Percentiles rank a stretch among this genome's conserved stretches.
phyloP scores from a whole-genome alignment of 2,329 filamentous ascomycete species.

The Nemania sp. region DNA sequence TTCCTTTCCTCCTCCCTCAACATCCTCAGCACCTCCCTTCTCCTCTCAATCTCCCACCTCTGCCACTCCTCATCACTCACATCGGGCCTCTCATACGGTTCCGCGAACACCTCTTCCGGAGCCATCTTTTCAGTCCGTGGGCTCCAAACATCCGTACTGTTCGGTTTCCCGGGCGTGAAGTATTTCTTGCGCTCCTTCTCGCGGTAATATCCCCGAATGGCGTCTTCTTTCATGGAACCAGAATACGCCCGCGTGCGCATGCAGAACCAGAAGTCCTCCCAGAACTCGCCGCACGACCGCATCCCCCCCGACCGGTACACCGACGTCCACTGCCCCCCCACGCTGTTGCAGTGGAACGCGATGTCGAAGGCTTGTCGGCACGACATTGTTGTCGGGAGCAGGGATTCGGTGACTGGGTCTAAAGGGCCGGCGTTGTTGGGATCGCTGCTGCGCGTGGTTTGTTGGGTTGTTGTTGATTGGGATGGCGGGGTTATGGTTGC shows the following conservation, averaged over 20 bases:
- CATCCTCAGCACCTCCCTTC: conserved; percentile 29
- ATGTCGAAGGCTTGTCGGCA: conserved; percentile 89
- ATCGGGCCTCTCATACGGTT: conserved; percentile 43
- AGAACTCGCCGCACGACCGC: conserved; percentile 78
- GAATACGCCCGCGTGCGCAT: conserved; percentile 76
- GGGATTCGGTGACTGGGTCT: conserved; percentile 63
- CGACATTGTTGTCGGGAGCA: conserved; percentile 81
- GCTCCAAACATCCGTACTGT: conserved; percentile 91
- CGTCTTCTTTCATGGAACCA: conserved; percentile 60
- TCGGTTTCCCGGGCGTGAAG: conserved; percentile 65
- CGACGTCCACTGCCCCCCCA: conserved; percentile 89
- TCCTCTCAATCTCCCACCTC: conserved; percentile 39
- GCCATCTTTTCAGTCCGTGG: conserved; percentile 65
- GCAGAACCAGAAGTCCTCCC: conserved; percentile 97
- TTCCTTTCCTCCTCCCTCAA: conserved; percentile 24
- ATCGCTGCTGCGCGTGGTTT: conserved; percentile 8
- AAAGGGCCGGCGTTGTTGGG: conserved; percentile 28
- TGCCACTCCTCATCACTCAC: conserved; percentile 50
- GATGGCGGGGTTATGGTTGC: conserved; percentile 30
- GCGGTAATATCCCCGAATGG: conserved; percentile 69
- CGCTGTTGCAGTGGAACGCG: conserved; percentile 90
- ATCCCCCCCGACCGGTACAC: conserved; percentile 85
- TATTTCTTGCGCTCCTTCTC: conserved; percentile 62
- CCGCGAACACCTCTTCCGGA: conserved; percentile 51
- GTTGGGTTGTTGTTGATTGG: conserved; percentile 20